phyloP scores from a whole-genome alignment of 176 grass and related monocot species.

The Thinopyrum elongatum region DNA sequence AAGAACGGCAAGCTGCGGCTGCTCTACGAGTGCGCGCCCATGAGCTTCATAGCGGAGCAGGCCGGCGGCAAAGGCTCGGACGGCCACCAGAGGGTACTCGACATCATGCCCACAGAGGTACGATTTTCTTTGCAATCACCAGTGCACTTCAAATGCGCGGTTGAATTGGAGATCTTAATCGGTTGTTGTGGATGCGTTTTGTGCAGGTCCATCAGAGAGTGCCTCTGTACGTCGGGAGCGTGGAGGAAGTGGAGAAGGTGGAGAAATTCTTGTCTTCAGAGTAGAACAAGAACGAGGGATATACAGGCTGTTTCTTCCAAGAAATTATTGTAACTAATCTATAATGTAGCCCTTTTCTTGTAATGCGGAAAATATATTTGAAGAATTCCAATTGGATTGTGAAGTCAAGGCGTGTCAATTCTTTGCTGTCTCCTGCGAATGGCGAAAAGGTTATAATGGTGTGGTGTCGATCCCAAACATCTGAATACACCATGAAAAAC shows the following conservation, averaged over 20 bases:
- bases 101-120: slow-evolving; percentile 86
- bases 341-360: slow-evolving; percentile 21
- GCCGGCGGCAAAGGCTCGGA: slow-evolving; percentile 95
- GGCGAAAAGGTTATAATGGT: not conserved
- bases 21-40: slow-evolving; percentile 97
- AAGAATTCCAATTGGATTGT: not conserved
- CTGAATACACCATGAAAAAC: not conserved
- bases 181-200: not conserved
- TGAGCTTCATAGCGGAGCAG: slow-evolving; percentile 99
- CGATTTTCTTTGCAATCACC: not conserved
- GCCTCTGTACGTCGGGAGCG: slow-evolving; percentile 92
- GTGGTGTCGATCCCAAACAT: not conserved
- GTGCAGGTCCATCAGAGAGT: slow-evolving; percentile 92
- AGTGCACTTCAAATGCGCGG: not conserved
- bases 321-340: not conserved
- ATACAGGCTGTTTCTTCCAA: not conserved
- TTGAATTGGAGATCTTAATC: not conserved
- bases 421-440: not conserved
- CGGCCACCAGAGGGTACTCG: slow-evolving; percentile 83
- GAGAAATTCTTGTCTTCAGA: slow-evolving; percentile 84
- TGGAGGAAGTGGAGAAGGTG: slow-evolving; percentile 93
- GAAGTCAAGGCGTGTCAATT: not conserved
- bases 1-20: slow-evolving; percentile 97
- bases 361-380: not conserved
- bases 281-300: not conserved